Evolutionary conservation across 2,329 filamentous ascomycete species (phyloP), one percentile per base, ranked within the genome.

Genomic region (Conoideocrella luteorostrata): DNA sequence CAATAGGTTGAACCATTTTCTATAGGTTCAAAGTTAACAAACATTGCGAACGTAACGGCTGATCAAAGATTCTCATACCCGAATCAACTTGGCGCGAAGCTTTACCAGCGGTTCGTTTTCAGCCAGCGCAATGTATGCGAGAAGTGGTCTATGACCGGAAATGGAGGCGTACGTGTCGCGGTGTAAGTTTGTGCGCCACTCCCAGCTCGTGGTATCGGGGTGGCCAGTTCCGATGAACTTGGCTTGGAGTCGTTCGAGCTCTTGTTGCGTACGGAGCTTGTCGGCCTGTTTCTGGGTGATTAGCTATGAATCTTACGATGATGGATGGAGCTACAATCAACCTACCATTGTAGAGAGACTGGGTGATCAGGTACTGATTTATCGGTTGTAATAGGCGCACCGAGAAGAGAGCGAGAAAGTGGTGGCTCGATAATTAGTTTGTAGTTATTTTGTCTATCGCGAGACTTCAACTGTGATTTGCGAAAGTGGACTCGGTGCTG

Each of bases 211-310:
- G 12, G 91, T 97, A 70, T 98, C 93, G 34, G 91, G 88, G 66
- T 96, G 90, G 20, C 93, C 93, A 4, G 93, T 97, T 55, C 93
- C 93, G 58, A 98, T 77, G 72, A 93, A 96, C 59, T 94, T 94
- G 59, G 90, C 84, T 69, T 98, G 93, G 15, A 97, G 86, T 52
- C 89, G 84, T 69, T 98, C 93, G 61, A 98, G 90, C 66, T 98
- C 93, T 68, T 98, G 93, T 57, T 95, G 88, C 9, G 88, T 93
- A 62, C 93, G 90, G 52, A 98, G 86, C 71, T 98, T 98, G 72
- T 98, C 93, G 67, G 93, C 93, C 93, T 83, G 38, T 7, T 43
- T 9, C 35, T 37, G 44, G 43, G 26, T 39, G 32, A 21, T n/a
- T 20, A 15, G 30, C 10, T 3, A 15, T 4, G 30, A 17, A 7